phyloP scores from a whole-genome alignment of 2,329 filamentous ascomycete species.

The Gyromitra esculenta region DNA sequence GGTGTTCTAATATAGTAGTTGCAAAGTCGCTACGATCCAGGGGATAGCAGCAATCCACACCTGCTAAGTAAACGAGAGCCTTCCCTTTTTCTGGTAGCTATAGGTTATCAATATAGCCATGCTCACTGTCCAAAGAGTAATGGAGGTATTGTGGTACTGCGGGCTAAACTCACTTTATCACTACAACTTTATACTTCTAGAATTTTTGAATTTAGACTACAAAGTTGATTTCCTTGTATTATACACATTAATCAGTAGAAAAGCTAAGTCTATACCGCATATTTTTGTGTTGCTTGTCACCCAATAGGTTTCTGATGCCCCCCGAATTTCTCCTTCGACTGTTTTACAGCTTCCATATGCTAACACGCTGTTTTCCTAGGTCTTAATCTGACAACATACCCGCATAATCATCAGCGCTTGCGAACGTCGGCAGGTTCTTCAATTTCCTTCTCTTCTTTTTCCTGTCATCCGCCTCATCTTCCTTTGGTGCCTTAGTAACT shows the following conservation, averaged over 20 bases:
- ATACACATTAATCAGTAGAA: conserved; percentile 29
- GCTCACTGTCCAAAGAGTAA: too few relatives aligned
- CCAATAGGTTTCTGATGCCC: neutral
- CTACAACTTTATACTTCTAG: neutral
- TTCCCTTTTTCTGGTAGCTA: too few relatives aligned
- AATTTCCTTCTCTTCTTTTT: conserved; percentile 81
- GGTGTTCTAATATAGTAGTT: too few relatives aligned
- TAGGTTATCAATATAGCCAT: too few relatives aligned
- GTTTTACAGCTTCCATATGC: conserved; percentile 3
- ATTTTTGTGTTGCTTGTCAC: conserved; percentile 1
- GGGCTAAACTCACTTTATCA: neutral
- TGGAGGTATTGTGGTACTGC: too few relatives aligned
- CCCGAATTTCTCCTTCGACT: neutral
- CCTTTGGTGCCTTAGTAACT: conserved; percentile 58
- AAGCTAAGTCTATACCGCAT: neutral
- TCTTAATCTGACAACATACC: conserved; percentile 73
- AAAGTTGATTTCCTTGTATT: conserved; percentile 18
- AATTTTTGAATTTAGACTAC: neutral
- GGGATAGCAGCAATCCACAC: too few relatives aligned
- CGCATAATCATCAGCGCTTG: conserved; percentile 92
- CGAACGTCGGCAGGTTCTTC: conserved; percentile 90
- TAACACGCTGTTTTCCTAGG: neutral
- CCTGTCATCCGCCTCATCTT: conserved; percentile 60
- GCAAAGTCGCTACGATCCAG: too few relatives aligned
- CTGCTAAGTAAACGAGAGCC: too few relatives aligned